These are phyloP conservation scores for Gyrodon lividus DNA, from an alignment of 768 basidiomycete genomes.

Conservation along the genomic window DNA sequence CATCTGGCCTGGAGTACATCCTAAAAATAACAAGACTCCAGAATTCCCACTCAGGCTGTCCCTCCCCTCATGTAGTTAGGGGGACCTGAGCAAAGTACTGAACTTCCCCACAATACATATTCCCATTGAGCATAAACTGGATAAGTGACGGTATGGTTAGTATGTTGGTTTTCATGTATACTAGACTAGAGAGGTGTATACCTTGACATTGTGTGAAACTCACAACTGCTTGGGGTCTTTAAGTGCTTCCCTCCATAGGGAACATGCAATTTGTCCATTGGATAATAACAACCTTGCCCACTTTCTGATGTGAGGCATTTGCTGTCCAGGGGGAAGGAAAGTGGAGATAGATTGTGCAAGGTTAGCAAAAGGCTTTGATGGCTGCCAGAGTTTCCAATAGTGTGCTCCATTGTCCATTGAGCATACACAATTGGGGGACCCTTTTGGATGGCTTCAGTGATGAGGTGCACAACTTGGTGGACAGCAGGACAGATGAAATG, in stretches of 20 bases:
- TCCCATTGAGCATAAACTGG: too few species aligned
- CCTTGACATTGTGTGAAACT: too few species aligned
- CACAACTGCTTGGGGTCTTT: neutral
- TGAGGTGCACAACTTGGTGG: constrained; percentile 26
- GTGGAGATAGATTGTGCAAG: neutral
- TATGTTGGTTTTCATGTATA: too few species aligned
- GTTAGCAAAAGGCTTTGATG: too few species aligned
- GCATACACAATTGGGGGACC: constrained; percentile 21
- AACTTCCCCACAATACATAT: too few species aligned
- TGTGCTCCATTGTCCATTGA: constrained; percentile 30
- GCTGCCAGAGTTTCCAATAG: constrained; percentile 6
- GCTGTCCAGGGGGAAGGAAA: neutral
- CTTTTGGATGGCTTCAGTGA: constrained; percentile 15
- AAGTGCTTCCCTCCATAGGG: neutral
- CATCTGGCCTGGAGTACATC: too few species aligned
- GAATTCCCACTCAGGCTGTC: too few species aligned
- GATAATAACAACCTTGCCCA: constrained; percentile 23
- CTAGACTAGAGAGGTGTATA: too few species aligned
- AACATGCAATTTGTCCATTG: constrained; percentile 20
- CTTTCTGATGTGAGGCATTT: neutral
- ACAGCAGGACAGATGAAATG: constrained; percentile 30
- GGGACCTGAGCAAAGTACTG: too few species aligned
- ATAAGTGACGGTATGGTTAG: too few species aligned
- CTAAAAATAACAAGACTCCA: too few species aligned
- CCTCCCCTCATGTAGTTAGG: too few species aligned